Conservation (phyloP, 768 basidiomycete genomes). For the Russula ochroleuca region DNA sequence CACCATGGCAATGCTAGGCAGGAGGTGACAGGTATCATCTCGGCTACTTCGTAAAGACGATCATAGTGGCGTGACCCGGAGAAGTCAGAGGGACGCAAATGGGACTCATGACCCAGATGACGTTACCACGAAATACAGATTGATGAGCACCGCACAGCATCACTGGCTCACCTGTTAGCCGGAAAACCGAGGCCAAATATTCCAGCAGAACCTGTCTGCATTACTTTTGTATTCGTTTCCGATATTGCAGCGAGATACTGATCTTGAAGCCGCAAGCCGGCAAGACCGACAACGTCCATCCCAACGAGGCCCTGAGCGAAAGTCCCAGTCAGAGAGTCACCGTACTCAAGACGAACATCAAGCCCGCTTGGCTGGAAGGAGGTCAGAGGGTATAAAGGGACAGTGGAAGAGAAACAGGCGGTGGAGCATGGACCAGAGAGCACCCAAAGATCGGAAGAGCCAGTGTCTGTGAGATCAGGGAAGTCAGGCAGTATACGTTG, state of each 20-base stretch:
- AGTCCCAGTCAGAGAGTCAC: constrained; percentile 68
- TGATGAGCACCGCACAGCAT: too few relatives aligned
- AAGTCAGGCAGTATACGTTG: not conserved
- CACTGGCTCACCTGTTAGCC: constrained; percentile 51
- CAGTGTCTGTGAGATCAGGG: constrained; percentile 50
- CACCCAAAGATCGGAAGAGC: constrained; percentile 76
- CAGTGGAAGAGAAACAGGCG: constrained; percentile 38
- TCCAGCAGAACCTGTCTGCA: constrained; percentile 53
- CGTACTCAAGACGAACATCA: constrained; percentile 53
- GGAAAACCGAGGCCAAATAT: constrained; percentile 78
- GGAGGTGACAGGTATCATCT: too few relatives aligned
- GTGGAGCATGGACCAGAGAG: constrained; percentile 52
- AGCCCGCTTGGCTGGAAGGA: constrained; percentile 46
- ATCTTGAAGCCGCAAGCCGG: constrained; percentile 44
- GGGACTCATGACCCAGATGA: not conserved
- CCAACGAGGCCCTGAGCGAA: constrained; percentile 63
- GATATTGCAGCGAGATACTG: constrained; percentile 67
- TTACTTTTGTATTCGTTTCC: constrained; percentile 60
- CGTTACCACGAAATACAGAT: not conserved
- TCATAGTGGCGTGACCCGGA: not conserved
- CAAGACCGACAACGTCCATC: constrained; percentile 51
- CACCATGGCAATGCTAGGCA: too few relatives aligned
- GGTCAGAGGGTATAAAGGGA: constrained; percentile 49
- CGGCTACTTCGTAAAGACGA: not conserved
- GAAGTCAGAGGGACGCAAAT: not conserved